Base-by-base conservation (phyloP, 495 filamentous ascomycete species). In the Daldinia caldariorum region DNA sequence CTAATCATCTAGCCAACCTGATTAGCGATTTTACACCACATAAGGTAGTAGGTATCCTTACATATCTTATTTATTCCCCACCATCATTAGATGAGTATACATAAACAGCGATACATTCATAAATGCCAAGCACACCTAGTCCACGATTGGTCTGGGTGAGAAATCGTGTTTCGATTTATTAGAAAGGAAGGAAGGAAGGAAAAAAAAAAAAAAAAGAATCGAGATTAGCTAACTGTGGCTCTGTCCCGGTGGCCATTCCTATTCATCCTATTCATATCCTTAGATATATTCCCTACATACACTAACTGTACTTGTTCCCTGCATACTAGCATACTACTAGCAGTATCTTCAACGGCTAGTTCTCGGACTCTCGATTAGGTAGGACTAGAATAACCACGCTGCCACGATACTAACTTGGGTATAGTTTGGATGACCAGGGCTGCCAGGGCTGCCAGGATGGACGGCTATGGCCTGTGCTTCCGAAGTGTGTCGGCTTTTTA, bases 61-160 rank as follows among this genome's bases (percentile, higher is more conserved):
- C 43, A 47, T 22, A 47, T 47, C 43, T 22, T 22, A 26, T 35
- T 35, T 35, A 47, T 47, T 47, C 43, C 9, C 43, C 18, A 47
- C 9, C 43, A 22, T 12, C 43, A 39, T 66, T 66, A n/a, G 20
- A 37, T 57, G 10, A 29, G 26, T 53, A 53, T 32, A 32, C 49
- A 29, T 29, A 22, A 20, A 58, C 63, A 22, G 18, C 43, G 43
- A 47, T 47, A 16, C 34, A 5, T 45, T 29, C 51, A 45, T 8
- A 3, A 39, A 55, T 59, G 65, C 70, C 65, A 72, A 72, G 65
- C n/a, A 20, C 50, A 39, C 61, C 65, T 68, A 50, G 65, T 51
- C 61, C 50, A 59, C 55, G 65, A 69, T 58, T 54, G 16, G 61
- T 66, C 70, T 51, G 65, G 50, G 56, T 39, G 22, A 37, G 43